These are phyloP conservation scores for Grosmannia penicillata DNA, from an alignment of 2,329 filamentous ascomycete genomes.

Conservation along the genomic window DNA sequence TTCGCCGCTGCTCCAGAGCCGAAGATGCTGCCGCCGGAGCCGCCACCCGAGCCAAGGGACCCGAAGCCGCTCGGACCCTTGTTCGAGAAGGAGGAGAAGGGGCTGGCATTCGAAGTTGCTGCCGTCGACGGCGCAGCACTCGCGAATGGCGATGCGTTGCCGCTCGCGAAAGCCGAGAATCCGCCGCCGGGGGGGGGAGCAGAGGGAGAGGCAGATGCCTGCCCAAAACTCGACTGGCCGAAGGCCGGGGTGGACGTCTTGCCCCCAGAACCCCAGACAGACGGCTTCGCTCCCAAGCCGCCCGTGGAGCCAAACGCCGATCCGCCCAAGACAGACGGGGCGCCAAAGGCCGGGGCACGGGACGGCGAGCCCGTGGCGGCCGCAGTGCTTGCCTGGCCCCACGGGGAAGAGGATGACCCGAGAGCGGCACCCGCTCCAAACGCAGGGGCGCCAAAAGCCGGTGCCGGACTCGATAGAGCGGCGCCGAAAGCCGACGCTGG, in stretches of 20 bases:
- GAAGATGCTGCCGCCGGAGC: conserved; percentile 8
- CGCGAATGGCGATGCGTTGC: conserved; percentile 7
- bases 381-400: conserved; percentile 18
- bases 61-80: conserved; percentile 31
- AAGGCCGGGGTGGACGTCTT: conserved; percentile 29
- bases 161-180: conserved; percentile 12
- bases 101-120: conserved; percentile 4
- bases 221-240: conserved; percentile 37
- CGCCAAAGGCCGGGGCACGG: conserved; percentile 31
- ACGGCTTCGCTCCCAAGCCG: conserved; percentile 18
- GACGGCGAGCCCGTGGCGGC: conserved; percentile 14
- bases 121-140: conserved; percentile 15
- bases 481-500: conserved; percentile 17
- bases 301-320: conserved; percentile 21
- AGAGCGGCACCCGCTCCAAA: conserved; percentile 34
- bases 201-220: conserved; percentile 16
- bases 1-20: conserved; percentile 14
- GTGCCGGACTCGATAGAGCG: conserved; percentile 4
- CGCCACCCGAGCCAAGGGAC: conserved; percentile 18
- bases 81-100: conserved; percentile 12
- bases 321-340: conserved; percentile 16
- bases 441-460: conserved; percentile 18
- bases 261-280: conserved; percentile 13
- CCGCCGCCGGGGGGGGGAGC: conserved; percentile 12
- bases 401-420: conserved; percentile 36